phyloP scores from a whole-genome alignment of 805 yeast genomes.

The Scheffersomyces stipitis region DNA sequence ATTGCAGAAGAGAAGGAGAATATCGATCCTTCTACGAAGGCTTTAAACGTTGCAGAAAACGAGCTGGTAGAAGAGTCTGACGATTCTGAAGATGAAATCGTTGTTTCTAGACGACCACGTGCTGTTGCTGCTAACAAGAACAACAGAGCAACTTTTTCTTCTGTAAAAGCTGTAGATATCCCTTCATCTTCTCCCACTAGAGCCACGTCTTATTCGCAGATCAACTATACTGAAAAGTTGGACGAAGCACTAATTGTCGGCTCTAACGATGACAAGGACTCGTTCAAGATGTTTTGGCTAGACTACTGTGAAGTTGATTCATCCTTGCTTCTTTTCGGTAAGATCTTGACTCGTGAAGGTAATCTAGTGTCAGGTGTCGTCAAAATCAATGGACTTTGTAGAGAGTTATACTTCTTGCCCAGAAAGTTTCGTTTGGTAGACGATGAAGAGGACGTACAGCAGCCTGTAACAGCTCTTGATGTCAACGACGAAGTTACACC shows the following conservation, averaged over 20 bases:
- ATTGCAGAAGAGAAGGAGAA: conserved; percentile 11
- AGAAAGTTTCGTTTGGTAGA: conserved; percentile 42
- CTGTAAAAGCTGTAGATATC: conserved; percentile 29
- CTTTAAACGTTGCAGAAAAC: conserved; percentile 1
- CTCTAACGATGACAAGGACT: conserved; percentile 25
- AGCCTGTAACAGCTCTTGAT: conserved; percentile 54
- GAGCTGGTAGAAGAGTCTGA: conserved; percentile 31
- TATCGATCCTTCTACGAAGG: conserved; percentile 7
- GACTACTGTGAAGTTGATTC: conserved; percentile 81
- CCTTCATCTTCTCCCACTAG: conserved; percentile 24
- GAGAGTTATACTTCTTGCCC: conserved; percentile 81
- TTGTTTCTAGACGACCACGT: conserved; percentile 53
- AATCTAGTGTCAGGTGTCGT: conserved; percentile 70
- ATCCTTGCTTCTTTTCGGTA: conserved; percentile 76
- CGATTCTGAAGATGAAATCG: conserved; percentile 59
- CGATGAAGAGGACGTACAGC: conserved; percentile 37
- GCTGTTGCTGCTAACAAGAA: conserved; percentile 40
- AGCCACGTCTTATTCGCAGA: conserved; percentile 14
- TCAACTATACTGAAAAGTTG: conserved; percentile 34
- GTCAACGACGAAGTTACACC: conserved; percentile 77
- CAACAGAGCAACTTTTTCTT: conserved; percentile 37
- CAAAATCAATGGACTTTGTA: conserved; percentile 65
- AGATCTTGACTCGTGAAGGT: conserved; percentile 60
- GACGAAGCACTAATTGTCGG: conserved; percentile 22
- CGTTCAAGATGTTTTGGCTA: conserved; percentile 81